phyloP scores from a whole-genome alignment of 2,329 filamentous ascomycete species.

The Ophiostoma sp. region DNA sequence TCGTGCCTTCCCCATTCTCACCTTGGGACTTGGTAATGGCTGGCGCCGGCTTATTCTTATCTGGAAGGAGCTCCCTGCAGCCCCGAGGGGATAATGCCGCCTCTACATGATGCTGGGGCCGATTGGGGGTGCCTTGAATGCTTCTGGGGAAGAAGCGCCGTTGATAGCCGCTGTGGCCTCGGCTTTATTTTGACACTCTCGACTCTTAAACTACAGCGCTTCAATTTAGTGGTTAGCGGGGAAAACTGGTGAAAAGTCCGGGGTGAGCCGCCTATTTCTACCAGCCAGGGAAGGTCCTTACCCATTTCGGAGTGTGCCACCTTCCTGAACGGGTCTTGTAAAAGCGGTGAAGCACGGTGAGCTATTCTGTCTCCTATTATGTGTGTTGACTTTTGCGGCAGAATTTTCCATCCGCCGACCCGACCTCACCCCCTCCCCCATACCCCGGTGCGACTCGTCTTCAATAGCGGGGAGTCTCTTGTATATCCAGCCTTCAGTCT shows the following conservation, averaged over 20 bases:
- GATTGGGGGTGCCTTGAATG: not conserved
- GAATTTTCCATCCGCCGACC: slow-evolving; percentile 15
- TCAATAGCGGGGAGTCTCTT: not conserved
- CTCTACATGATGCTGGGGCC: not conserved
- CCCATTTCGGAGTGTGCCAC: not conserved
- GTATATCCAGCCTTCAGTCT: not conserved
- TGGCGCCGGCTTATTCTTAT: slow-evolving; percentile 26
- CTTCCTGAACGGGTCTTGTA: not conserved
- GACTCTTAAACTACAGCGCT: slow-evolving; percentile 7
- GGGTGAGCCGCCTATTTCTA: slow-evolving; percentile 13
- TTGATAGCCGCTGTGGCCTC: slow-evolving; percentile 22
- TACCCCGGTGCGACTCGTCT: not conserved
- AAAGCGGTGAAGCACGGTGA: slow-evolving; percentile 15
- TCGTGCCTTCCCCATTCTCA: slow-evolving; percentile 14
- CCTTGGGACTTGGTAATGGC: slow-evolving; percentile 13
- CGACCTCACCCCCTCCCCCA: slow-evolving; percentile 6
- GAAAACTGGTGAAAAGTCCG: slow-evolving; percentile 19
- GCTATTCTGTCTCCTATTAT: not conserved
- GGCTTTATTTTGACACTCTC: slow-evolving; percentile 3
- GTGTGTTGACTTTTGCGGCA: slow-evolving; percentile 2
- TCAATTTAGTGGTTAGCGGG: not conserved
- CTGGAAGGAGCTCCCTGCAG: slow-evolving; percentile 17
- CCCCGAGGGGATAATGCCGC: slow-evolving; percentile 14
- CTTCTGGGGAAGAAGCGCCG: slow-evolving; percentile 19
- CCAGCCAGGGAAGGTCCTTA: not conserved